A percentile compares a stretch with the other conserved stretches of the same genome.
phyloP scores from a whole-genome alignment of 2,329 filamentous ascomycete species.

The Fusarium sp. region DNA sequence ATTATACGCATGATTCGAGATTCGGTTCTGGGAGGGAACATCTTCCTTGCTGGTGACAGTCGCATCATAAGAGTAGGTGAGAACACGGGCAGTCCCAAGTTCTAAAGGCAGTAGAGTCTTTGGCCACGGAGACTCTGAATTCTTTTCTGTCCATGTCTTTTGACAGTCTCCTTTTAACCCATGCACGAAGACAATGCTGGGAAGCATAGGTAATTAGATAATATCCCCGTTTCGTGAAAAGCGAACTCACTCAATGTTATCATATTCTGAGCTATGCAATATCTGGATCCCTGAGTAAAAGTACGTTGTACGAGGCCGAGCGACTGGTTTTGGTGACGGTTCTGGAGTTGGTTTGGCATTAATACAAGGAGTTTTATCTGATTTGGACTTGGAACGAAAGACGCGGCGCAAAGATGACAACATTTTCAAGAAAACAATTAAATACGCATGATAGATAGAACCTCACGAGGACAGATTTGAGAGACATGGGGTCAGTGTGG shows the following conservation, averaged over 20 bases:
- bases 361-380: background rate
- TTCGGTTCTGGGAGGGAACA: conserved; percentile 9
- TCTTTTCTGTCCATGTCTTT: conserved; percentile 23
- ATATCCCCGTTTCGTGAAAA: fast-evolving
- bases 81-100: conserved; percentile 13
- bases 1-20: conserved; percentile 27
- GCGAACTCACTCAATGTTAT: conserved; percentile 1
- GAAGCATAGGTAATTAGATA: background rate
- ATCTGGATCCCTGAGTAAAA: conserved; percentile 11
- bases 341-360: background rate
- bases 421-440: background rate
- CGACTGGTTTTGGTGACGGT: fast-evolving
- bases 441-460: background rate
- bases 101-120: conserved; percentile 9
- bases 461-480: background rate
- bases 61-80: conserved; percentile 34
- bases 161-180: conserved; percentile 26
- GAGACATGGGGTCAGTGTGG: no score
- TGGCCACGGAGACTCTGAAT: background rate
- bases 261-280: background rate
- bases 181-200: conserved; percentile 32
- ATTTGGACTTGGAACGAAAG: conserved; percentile 3
- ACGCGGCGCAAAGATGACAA: background rate
- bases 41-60: background rate
- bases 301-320: background rate